Base-by-base conservation (phyloP, 192 early-diverging fungal species). In the Linnemannia hyalina region DNA sequence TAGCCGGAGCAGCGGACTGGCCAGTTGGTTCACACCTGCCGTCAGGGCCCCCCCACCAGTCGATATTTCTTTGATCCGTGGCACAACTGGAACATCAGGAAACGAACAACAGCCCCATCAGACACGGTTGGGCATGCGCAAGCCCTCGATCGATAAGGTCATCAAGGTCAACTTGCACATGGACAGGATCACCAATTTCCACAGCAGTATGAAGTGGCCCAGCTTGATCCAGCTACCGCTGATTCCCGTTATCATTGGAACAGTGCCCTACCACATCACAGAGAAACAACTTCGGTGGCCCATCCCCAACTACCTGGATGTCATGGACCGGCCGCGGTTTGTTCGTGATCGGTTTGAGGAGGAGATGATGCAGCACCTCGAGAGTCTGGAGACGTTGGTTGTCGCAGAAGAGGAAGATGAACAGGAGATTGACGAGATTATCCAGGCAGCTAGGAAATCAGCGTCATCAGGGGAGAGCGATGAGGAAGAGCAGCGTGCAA, bases 331-430 rank as follows among this genome's bases (percentile, higher is more conserved):
- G 52, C 84, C 84, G 6, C 54, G 84, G 13, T 86, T 86, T 70
- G 55, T 86, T 26, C 84, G 84, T 22, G 84, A 86, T 75, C 75
- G 80, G 46, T 86, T 86, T 54, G 84, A 86, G 52, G 84, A 86
- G 36, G 84, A 86, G 49, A 86, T 86, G 84, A 86, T 86, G 38
- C 84, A 86, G 60, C 84, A 86, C 44, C 40, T 86, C 0, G 46
- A 80, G 52, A 77, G 71, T 70, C 79, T 86, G 22, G 84, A 86
- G 80, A 86, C 78, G 0, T n/a, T 86, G 72, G 75, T 86, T 68
- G 60, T 65, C 23, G 72, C 49, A 6, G 78, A 78, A n/a, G 84
- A 86, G n/a, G 79, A 81, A 0, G 84, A 86, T 70, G 77, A 86
- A 11, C 26, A 75, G 15, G 75, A 86, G n/a, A 86, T 86, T 63